Conservation (phyloP, 306 rosid genomes). For the Castanea sativa region DNA sequence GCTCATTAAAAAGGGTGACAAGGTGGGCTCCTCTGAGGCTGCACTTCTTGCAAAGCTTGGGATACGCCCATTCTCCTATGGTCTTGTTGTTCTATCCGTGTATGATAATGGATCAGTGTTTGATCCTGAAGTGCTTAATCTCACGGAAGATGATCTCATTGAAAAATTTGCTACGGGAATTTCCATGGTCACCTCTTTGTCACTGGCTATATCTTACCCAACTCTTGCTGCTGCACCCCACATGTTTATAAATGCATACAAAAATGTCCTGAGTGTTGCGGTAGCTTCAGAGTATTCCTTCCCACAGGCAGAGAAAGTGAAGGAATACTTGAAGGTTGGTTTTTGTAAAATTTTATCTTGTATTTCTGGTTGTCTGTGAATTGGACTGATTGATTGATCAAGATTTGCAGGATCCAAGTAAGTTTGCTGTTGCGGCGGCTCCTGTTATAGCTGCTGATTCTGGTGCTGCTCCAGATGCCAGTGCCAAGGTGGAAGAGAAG, state of each 20-base stretch:
- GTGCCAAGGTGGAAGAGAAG: neutral
- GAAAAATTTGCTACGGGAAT: conserved; percentile 51
- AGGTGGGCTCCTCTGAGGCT: conserved; percentile 60
- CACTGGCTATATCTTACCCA: conserved; percentile 53
- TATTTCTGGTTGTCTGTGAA: neutral
- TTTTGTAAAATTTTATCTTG: neutral
- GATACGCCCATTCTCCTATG: conserved; percentile 58
- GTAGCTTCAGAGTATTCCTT: conserved; percentile 47
- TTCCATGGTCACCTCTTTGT: conserved; percentile 48
- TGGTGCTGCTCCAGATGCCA: neutral
- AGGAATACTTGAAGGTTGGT: conserved; percentile 48
- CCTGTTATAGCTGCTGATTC: conserved; percentile 1
- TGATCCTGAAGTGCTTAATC: conserved; percentile 57
- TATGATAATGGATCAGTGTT: conserved; percentile 55
- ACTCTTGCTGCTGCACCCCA: conserved; percentile 62
- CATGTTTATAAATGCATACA: conserved; percentile 48
- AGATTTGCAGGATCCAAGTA: conserved; percentile 19
- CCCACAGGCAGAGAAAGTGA: conserved; percentile 50
- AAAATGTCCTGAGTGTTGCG: conserved; percentile 45
- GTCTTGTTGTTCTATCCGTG: conserved; percentile 43
- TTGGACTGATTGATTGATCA: neutral
- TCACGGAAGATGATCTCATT: conserved; percentile 54
- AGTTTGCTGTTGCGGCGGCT: conserved; percentile 8
- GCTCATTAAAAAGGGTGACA: conserved; percentile 58
- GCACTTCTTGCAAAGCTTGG: conserved; percentile 63